Evolutionary conservation across 768 basidiomycete genomes (phyloP).

Genomic region (Phlegmacium glaucopus): DNA sequence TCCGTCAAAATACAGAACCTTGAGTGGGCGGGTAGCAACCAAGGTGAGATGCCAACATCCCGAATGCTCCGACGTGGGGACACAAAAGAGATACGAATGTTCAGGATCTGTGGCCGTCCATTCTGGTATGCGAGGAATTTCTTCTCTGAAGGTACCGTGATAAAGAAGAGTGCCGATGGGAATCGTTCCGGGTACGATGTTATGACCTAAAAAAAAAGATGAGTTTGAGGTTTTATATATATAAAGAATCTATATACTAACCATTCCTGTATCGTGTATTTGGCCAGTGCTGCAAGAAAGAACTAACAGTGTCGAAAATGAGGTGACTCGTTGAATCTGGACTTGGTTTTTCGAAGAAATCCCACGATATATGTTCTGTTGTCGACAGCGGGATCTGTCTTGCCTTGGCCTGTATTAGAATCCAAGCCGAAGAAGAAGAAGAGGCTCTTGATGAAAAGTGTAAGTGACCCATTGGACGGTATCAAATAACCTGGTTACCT

Average conservation of each 20-base stretch:
- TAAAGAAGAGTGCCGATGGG: conserved; percentile 34
- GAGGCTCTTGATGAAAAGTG: no score
- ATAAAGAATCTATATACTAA: conserved; percentile 8
- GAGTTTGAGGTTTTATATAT: neutral
- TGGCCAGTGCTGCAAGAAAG: conserved; percentile 40
- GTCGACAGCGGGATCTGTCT: no score
- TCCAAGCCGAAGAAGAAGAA: no score
- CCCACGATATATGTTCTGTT: neutral
- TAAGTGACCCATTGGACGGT: no score
- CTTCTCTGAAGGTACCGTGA: conserved; percentile 26
- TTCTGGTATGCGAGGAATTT: conserved; percentile 27
- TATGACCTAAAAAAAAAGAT: no score
- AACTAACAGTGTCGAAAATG: conserved; percentile 30
- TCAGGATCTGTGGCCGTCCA: conserved; percentile 40
- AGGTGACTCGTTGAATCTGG: conserved; percentile 24
- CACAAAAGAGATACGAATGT: conserved; percentile 38
- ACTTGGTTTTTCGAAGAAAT: neutral
- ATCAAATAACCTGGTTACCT: no score
- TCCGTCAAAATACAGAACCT: conserved; percentile 51
- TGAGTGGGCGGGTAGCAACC: conserved; percentile 34
- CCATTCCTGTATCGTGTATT: conserved; percentile 46
- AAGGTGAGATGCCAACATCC: conserved; percentile 41
- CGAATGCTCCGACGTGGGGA: neutral
- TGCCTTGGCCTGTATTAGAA: no score
- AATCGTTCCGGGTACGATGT: conserved; percentile 29